phyloP scores from a whole-genome alignment of 495 filamentous ascomycete species.

The Penicillium nucicola region DNA sequence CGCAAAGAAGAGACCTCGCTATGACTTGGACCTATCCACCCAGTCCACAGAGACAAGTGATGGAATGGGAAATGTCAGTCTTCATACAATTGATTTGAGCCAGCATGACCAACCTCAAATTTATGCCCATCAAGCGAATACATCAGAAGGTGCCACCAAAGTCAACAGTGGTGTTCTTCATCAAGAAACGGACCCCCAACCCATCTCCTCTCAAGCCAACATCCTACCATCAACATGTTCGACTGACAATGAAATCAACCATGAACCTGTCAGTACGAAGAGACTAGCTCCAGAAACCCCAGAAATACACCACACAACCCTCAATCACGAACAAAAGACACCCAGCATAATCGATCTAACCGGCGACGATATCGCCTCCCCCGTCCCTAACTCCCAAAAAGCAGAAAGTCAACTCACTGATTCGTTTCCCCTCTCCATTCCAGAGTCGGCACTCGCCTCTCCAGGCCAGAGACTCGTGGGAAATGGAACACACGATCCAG shows the following conservation, averaged over 20 bases:
- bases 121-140: not conserved
- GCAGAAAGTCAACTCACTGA: slow-evolving; percentile 16
- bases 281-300: not conserved
- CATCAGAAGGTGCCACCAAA: slow-evolving; percentile 2
- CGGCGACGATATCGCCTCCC: not conserved
- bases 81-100: not conserved
- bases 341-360: not conserved
- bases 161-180: slow-evolving; percentile 24
- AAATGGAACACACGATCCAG: not conserved
- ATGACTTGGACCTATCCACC: slow-evolving; percentile 17
- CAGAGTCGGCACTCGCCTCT: slow-evolving; percentile 19
- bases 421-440: slow-evolving; percentile 9
- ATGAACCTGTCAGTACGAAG: not conserved
- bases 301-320: not conserved
- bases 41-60: slow-evolving; percentile 17
- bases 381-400: not conserved
- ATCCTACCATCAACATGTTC: slow-evolving; percentile 32
- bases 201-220: slow-evolving; percentile 19
- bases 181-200: slow-evolving; percentile 22
- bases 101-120: slow-evolving; percentile 1
- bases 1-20: slow-evolving; percentile 24
- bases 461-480: slow-evolving; percentile 3
- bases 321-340: not conserved
- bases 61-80: slow-evolving; percentile 7
- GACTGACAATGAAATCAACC: slow-evolving; percentile 13